These are phyloP conservation scores for Suillus subaureus DNA, from an alignment of 768 basidiomycete genomes.

Conservation along the genomic window DNA sequence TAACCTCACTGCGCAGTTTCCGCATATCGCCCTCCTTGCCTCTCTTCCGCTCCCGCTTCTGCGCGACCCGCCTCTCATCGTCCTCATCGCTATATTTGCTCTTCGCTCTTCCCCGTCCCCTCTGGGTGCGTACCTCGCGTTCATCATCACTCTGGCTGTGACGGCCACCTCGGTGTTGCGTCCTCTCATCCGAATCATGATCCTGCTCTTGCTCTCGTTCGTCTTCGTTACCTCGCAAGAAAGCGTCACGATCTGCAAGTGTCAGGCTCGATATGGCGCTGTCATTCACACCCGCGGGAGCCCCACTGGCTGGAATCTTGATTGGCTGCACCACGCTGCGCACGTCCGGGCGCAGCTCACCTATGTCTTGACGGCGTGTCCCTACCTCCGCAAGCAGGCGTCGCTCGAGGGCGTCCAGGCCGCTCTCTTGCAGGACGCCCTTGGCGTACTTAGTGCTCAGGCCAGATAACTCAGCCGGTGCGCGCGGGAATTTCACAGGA, in stretches of 20 bases:
- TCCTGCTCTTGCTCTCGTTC: slow-evolving; percentile 25
- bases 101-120: slow-evolving; percentile 28
- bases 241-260: slow-evolving; percentile 33
- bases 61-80: slow-evolving; percentile 20
- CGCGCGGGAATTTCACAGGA: slow-evolving; percentile 38
- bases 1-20: slow-evolving; percentile 49
- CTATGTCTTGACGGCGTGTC: slow-evolving; percentile 48
- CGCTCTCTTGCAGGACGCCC: slow-evolving; percentile 43
- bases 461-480: slow-evolving; percentile 29
- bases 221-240: slow-evolving; percentile 14
- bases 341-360: slow-evolving; percentile 35
- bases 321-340: slow-evolving; percentile 42
- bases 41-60: slow-evolving; percentile 24
- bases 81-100: slow-evolving; percentile 30
- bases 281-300: slow-evolving; percentile 38
- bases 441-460: slow-evolving; percentile 26
- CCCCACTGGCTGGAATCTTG: slow-evolving; percentile 35
- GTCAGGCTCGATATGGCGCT: slow-evolving; percentile 52
- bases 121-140: slow-evolving; percentile 32
- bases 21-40: slow-evolving; percentile 40
- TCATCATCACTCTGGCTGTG: slow-evolving; percentile 34
- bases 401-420: slow-evolving; percentile 74
- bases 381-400: slow-evolving; percentile 73
- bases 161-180: slow-evolving; percentile 30
- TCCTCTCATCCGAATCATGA: slow-evolving; percentile 34